Conservation (phyloP, 768 basidiomycete genomes). For the Hemileccinum rubropunctum region DNA sequence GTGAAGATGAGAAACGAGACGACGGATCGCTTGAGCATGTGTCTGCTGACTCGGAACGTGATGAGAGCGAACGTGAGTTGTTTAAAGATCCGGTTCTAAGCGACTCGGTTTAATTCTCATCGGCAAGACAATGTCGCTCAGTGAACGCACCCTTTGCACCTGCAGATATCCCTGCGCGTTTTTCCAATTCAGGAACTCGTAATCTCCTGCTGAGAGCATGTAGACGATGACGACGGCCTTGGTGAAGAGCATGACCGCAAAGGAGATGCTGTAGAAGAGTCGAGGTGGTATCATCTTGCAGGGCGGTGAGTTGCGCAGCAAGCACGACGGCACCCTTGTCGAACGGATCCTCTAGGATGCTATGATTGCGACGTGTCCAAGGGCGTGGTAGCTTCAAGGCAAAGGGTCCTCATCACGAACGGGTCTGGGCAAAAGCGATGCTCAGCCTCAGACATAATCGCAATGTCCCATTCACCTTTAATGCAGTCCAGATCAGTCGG, state of each 20-base stretch:
- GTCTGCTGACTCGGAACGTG: constrained; percentile 28
- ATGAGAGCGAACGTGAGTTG: constrained; percentile 25
- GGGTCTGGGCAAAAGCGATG: constrained; percentile 2
- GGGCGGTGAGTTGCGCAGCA: not conserved
- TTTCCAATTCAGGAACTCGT: constrained; percentile 12
- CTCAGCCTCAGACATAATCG: constrained; percentile 9
- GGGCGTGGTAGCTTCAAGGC: not conserved
- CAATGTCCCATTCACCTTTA: not conserved
- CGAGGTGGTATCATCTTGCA: constrained; percentile 16
- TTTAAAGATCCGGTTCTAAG: constrained; percentile 20
- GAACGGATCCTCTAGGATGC: not conserved
- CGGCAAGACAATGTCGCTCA: not conserved
- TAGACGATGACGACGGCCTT: constrained; percentile 16
- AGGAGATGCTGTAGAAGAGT: constrained; percentile 13
- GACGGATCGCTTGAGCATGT: constrained; percentile 30
- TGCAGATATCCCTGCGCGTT: constrained; percentile 20
- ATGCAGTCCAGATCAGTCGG: not conserved
- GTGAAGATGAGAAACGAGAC: constrained; percentile 29
- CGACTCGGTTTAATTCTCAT: not conserved
- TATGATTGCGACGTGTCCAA: not conserved
- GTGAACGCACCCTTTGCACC: constrained; percentile 16
- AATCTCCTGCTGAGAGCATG: constrained; percentile 22
- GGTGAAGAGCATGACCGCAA: constrained; percentile 17
- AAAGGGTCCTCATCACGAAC: not conserved
- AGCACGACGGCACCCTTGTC: not conserved